Conservation (phyloP, 805 yeast genomes). For the Vanderwaltozyma tropicalis region DNA sequence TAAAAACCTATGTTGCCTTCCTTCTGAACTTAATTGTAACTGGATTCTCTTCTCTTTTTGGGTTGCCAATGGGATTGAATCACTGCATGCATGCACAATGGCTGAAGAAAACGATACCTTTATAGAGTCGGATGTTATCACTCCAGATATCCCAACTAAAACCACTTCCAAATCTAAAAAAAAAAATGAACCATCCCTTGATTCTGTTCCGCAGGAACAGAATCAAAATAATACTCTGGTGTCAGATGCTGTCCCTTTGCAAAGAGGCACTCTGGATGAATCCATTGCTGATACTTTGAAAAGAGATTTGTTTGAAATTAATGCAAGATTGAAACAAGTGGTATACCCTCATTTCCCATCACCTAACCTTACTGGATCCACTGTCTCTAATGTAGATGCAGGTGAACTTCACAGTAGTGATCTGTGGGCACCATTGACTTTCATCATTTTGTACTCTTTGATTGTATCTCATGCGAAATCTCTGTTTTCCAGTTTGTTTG, state of each 20-base stretch:
- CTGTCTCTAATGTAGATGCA: not conserved
- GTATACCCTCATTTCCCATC: slow-evolving; percentile 27
- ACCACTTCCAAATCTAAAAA: not conserved
- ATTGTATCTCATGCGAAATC: slow-evolving; percentile 24
- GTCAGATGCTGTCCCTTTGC: not conserved
- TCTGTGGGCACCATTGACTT: slow-evolving; percentile 29
- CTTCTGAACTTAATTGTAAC: slow-evolving; percentile 23
- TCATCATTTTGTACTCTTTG: slow-evolving; percentile 23
- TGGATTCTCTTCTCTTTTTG: slow-evolving; percentile 3
- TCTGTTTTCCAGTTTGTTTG: slow-evolving; percentile 25
- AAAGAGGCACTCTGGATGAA: slow-evolving; percentile 29
- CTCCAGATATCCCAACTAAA: slow-evolving; percentile 7
- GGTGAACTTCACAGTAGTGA: slow-evolving; percentile 18
- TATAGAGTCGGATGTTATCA: slow-evolving; percentile 23
- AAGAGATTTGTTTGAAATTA: slow-evolving; percentile 25
- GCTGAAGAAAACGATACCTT: slow-evolving; percentile 5
- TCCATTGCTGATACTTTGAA: slow-evolving; percentile 19
- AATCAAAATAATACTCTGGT: too few relatives aligned
- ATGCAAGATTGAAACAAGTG: slow-evolving; percentile 24
- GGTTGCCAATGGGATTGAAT: too few relatives aligned
- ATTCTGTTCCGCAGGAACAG: not conserved
- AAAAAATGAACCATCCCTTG: not conserved
- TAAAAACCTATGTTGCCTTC: slow-evolving; percentile 34
- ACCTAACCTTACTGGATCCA: not conserved
- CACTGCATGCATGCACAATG: not conserved